phyloP scores from a whole-genome alignment of 2,329 filamentous ascomycete species.

The Fonsecaea erecta region DNA sequence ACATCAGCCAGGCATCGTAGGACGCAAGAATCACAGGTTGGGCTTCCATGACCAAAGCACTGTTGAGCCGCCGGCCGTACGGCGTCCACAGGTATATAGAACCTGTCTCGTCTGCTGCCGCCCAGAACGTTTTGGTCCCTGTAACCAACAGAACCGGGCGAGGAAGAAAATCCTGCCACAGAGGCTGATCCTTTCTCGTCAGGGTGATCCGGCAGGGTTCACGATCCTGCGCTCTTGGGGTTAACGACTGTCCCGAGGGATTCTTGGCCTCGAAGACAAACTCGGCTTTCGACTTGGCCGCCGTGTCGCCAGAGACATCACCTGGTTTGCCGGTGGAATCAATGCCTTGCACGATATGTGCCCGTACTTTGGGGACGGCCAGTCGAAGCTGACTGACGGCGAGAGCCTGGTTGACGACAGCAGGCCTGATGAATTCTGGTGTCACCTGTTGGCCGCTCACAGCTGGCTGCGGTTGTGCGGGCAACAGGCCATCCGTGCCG shows the following conservation, averaged over 20 bases:
- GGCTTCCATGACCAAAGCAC: slow-evolving; percentile 83
- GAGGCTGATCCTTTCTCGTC: slow-evolving; percentile 74
- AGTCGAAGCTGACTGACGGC: slow-evolving; percentile 81
- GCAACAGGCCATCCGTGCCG: slow-evolving; percentile 75
- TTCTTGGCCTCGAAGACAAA: slow-evolving; percentile 88
- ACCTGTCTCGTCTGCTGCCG: slow-evolving; percentile 90
- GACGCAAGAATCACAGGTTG: slow-evolving; percentile 94
- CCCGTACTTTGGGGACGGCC: slow-evolving; percentile 83
- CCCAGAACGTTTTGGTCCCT: slow-evolving; percentile 89
- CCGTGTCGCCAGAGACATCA: slow-evolving; percentile 44
- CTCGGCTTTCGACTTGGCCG: slow-evolving; percentile 65
- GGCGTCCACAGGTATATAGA: slow-evolving; percentile 90
- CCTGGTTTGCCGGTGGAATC: slow-evolving; percentile 59
- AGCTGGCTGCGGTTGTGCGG: slow-evolving; percentile 67
- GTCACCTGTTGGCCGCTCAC: slow-evolving; percentile 67
- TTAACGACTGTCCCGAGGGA: slow-evolving; percentile 65
- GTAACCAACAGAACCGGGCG: slow-evolving; percentile 86
- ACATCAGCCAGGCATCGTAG: slow-evolving; percentile 85
- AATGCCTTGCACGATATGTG: slow-evolving; percentile 78
- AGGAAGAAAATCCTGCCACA: slow-evolving; percentile 96
- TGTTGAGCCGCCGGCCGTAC: slow-evolving; percentile 82
- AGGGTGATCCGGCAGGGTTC: slow-evolving; percentile 86
- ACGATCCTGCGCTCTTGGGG: slow-evolving; percentile 65
- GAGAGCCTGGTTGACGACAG: slow-evolving; percentile 80
- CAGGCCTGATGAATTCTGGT: slow-evolving; percentile 85